These are phyloP conservation scores for Pythium volutum DNA, from an alignment of 352 stramenopile genomes.

Conservation along the genomic window DNA sequence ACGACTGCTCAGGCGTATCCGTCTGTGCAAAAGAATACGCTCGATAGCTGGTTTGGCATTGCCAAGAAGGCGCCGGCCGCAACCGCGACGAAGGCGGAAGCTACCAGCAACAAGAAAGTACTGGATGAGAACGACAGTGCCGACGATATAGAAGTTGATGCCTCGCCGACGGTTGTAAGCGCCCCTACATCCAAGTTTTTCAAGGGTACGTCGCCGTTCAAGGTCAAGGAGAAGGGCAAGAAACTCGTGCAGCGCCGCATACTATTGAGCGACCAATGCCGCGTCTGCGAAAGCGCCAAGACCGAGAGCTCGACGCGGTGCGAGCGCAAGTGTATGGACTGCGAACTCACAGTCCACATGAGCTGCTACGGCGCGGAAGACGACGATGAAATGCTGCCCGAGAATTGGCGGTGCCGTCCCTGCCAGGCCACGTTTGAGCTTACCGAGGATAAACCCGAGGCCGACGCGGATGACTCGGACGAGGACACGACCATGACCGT, in stretches of 20 bases:
- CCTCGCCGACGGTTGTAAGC: not conserved
- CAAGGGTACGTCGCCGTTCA: not conserved
- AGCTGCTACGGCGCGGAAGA: constrained; percentile 59
- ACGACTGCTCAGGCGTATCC: not conserved
- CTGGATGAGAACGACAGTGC: not conserved
- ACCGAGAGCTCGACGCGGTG: constrained; percentile 48
- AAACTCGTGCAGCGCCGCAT: constrained; percentile 74
- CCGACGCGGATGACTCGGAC: constrained; percentile 4
- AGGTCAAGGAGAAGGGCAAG: constrained; percentile 23
- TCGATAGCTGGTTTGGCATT: constrained; percentile 62
- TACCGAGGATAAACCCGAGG: constrained; percentile 22
- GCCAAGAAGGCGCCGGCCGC: constrained; percentile 10
- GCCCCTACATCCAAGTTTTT: not conserved
- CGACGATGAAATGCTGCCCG: constrained; percentile 28
- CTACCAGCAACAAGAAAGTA: not conserved
- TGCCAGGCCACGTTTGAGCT: constrained; percentile 51
- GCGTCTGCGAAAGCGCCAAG: constrained; percentile 55
- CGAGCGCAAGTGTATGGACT: constrained; percentile 57
- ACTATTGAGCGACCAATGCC: constrained; percentile 62
- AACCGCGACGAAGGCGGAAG: not conserved
- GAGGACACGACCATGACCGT: constrained; percentile 13
- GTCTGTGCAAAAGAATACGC: constrained; percentile 41
- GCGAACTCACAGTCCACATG: constrained; percentile 72
- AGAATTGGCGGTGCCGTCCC: constrained; percentile 54
- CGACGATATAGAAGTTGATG: constrained; percentile 1